Conservation (phyloP, 1,284 basidiomycete species). For the Trichosporon coremiiforme region DNA sequence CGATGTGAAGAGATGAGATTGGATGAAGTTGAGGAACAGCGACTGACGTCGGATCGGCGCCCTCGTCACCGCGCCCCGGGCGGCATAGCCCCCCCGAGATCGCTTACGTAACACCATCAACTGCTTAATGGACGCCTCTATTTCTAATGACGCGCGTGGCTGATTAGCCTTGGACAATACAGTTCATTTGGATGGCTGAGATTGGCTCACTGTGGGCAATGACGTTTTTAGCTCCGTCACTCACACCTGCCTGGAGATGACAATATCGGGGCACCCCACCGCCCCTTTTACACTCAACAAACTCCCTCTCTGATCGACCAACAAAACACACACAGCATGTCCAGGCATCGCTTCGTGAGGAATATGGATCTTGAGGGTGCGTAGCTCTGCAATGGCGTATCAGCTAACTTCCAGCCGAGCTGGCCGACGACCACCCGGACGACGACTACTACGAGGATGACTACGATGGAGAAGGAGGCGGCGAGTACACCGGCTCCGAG, state of each 20-base stretch:
- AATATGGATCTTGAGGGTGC: constrained; percentile 85
- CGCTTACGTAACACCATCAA: not conserved
- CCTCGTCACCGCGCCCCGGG: constrained; percentile 8
- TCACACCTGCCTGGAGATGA: not conserved
- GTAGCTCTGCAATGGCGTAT: constrained; percentile 26
- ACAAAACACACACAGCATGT: constrained; percentile 57
- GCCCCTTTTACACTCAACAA: no score
- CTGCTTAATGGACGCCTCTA: not conserved
- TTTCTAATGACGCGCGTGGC: not conserved
- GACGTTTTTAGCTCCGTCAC: constrained; percentile 9
- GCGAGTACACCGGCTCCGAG: constrained; percentile 52
- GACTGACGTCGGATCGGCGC: constrained; percentile 15
- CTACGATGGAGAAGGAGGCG: constrained; percentile 41
- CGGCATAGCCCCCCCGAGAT: not conserved
- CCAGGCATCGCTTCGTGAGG: constrained; percentile 84
- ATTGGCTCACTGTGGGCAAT: not conserved
- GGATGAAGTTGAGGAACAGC: not conserved
- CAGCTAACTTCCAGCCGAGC: constrained; percentile 21
- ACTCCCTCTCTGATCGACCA: not conserved
- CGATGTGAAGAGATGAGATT: not conserved
- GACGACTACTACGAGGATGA: constrained; percentile 57
- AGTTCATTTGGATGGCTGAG: not conserved
- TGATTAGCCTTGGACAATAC: not conserved
- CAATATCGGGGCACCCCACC: not conserved
- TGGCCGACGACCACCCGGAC: constrained; percentile 51